Conservation (phyloP, 2,329 filamentous ascomycete species). For the Colletotrichum spinosum region DNA sequence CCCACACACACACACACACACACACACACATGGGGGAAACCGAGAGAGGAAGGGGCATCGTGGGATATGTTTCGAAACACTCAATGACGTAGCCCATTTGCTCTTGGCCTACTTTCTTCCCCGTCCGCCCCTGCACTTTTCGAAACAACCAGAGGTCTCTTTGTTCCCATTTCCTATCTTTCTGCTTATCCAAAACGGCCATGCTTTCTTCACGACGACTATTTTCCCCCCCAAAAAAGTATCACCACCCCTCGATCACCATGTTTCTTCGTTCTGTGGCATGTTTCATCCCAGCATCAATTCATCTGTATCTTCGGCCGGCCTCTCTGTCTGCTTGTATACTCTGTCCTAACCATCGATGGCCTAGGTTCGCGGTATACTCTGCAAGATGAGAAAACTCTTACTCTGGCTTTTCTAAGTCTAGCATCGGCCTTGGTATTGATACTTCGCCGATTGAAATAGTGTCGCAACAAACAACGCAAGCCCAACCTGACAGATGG, state of each 20-base stretch:
- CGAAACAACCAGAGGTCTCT: conserved; percentile 18
- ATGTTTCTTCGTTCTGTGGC: neutral
- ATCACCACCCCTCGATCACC: conserved; percentile 18
- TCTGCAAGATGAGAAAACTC: no score
- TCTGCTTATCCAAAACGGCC: neutral
- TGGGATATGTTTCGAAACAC: conserved; percentile 37
- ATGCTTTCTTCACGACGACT: neutral
- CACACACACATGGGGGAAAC: conserved; percentile 20
- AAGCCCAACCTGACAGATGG: no score
- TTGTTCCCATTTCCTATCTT: neutral
- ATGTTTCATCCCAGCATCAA: conserved; percentile 12
- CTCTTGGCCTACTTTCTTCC: neutral
- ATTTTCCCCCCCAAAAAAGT: neutral
- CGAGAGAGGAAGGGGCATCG: conserved; percentile 35
- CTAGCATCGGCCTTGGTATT: no score
- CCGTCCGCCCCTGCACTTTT: neutral
- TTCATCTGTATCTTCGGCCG: no score
- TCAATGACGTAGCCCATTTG: conserved; percentile 29
- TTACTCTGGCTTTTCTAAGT: no score
- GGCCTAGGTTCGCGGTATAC: no score
- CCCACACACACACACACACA: neutral
- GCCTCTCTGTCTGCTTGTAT: no score
- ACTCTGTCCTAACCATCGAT: no score
- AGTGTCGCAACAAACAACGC: no score
- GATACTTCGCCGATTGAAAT: no score